Evolutionary conservation across 2,329 filamentous ascomycete genomes (phyloP), one percentile per base, ranked within the genome.

Genomic region (Calonectria pseudoreteaudii): DNA sequence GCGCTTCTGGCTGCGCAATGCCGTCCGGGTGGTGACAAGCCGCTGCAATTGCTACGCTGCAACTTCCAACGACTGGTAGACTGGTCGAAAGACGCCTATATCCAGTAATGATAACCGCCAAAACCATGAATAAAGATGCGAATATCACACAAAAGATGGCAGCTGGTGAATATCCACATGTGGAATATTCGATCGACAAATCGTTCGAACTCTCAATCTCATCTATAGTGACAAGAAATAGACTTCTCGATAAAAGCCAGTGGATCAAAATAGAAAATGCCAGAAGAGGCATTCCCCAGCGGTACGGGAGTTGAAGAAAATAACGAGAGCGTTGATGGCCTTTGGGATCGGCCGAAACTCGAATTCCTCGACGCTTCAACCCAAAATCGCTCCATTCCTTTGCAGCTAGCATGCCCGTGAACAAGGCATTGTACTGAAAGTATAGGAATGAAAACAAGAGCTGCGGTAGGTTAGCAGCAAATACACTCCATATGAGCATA

Each of bases 281-380:
- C 0, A 73, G 3, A 6, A 75, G 56, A 0, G 73, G 71, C 8
- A 71, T 4, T 0, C 73, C 52, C 38, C 65, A 75, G 5, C 71
- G 71, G 31, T 71, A 75, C 0, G 73, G 73, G 10, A 75, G 67
- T 50, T 75, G 73, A 4, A 75, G 7, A 31, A 75, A 75, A 44
- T 75, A 74, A 1, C 68, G 68, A 20, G 74, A 71, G 3, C 74
- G 68, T 16, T 74, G 71, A 3, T 69, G 3, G 0, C 71, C 71
- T 20, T 26, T 47, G 1, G 68, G 71, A 1, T 73, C 44, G 9
- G 52, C 68, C 2, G 71, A 66, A 34, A 75, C 71, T 6, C 68
- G 44, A 3, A 74, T 30, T 7, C 49, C 47, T 26, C 66, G 69
- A 23, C 60, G 58, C 28, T 56, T 53, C 13, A 14, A 13, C 3